Evolutionary conservation across 73 alveolate genomes (phyloP).

Genomic region (Stentor roeselii): DNA sequence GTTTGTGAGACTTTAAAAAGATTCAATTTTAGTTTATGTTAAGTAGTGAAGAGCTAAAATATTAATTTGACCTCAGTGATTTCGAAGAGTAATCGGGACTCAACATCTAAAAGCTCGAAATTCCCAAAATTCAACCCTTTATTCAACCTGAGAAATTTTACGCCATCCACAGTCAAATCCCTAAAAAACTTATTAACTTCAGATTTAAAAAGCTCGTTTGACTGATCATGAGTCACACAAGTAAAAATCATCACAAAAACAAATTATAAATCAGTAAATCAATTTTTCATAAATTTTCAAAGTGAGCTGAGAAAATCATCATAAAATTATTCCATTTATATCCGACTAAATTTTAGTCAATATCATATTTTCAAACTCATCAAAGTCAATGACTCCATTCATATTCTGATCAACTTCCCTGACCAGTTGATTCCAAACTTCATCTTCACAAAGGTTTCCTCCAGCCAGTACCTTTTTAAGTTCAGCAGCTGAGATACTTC

Average conservation of each 20-base stretch:
- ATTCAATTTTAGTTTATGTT: too few relatives aligned
- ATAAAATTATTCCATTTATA: too few relatives aligned
- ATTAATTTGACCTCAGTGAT: too few relatives aligned
- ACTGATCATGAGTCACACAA: not conserved
- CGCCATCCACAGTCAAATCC: too few relatives aligned
- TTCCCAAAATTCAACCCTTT: too few relatives aligned
- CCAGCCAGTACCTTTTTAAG: conserved; percentile 73
- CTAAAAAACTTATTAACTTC: too few relatives aligned
- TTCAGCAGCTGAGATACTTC: conserved; percentile 62
- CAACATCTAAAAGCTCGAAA: too few relatives aligned
- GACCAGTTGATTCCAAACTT: conserved; percentile 71
- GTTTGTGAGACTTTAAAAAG: too few relatives aligned
- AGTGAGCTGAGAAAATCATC: conserved; percentile 13
- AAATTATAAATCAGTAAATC: not conserved
- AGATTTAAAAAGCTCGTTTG: not conserved
- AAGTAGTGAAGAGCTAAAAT: too few relatives aligned
- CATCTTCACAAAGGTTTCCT: conserved; percentile 61
- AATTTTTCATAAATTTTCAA: not conserved
- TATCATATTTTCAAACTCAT: conserved; percentile 74
- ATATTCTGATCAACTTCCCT: conserved; percentile 64
- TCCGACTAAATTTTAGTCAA: not conserved
- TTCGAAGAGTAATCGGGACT: too few relatives aligned
- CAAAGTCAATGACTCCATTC: conserved; percentile 70
- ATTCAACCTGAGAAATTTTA: too few relatives aligned
- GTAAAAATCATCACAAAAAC: not conserved